These are phyloP conservation scores for Coniosporium tulheliwenetii DNA, from an alignment of 2,329 filamentous ascomycete genomes.

Conservation along the genomic window DNA sequence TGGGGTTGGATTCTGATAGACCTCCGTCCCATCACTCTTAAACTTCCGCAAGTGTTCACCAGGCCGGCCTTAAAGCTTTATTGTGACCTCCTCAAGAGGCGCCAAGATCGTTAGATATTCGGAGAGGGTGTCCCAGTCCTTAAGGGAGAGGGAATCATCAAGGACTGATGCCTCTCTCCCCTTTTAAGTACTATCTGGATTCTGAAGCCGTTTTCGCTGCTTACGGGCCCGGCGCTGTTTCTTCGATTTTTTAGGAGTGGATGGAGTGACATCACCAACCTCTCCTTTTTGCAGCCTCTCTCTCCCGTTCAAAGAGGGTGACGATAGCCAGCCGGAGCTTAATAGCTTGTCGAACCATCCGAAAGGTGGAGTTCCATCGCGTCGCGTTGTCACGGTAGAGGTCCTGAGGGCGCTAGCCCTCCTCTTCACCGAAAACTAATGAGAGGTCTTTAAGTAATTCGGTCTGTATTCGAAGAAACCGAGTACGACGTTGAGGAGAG, in stretches of 20 bases:
- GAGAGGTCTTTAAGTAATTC: no score
- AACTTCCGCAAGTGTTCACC: no score
- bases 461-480: constrained; percentile 1
- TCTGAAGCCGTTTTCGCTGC: not conserved
- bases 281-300: not conserved
- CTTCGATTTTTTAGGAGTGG: not conserved
- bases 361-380: constrained; percentile 4
- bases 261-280: not conserved
- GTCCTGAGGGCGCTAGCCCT: not conserved
- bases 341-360: constrained; percentile 2
- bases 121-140: not conserved
- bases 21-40: no score
- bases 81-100: not conserved
- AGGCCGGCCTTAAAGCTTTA: not conserved
- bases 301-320: constrained; percentile 1
- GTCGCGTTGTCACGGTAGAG: constrained; percentile 3
- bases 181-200: not conserved
- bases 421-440: not conserved
- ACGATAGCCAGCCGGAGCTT: constrained; percentile 4
- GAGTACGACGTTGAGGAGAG: constrained; percentile 3
- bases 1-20: no score
- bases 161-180: not conserved
- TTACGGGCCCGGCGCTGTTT: no score
- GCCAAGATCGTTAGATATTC: not conserved
- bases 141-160: not conserved